Evolutionary conservation across 352 stramenopile species (phyloP).

Genomic region (Blastocystis hominis): DNA sequence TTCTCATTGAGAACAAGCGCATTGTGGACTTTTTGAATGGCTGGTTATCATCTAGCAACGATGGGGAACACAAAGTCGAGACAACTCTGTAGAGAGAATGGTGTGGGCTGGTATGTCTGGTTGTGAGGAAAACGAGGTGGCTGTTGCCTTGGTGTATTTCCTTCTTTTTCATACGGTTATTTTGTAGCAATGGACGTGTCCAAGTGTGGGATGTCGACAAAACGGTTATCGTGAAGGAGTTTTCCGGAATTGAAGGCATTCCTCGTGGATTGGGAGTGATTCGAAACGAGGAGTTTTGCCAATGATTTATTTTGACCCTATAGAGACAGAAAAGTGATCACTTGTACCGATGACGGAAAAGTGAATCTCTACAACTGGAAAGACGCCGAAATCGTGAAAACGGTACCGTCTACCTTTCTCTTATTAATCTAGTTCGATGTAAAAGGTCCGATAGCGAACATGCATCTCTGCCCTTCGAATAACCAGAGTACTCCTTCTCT

Average conservation of each 20-base stretch:
- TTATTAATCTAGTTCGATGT: neutral
- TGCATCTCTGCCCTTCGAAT: conserved; percentile 42
- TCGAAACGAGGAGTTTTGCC: neutral
- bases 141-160: neutral
- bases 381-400: neutral
- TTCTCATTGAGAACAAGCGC: conserved; percentile 63
- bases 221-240: conserved; percentile 31
- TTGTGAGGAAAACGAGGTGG: conserved; percentile 28
- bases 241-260: neutral
- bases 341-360: neutral
- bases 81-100: conserved; percentile 28
- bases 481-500: neutral
- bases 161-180: neutral
- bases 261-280: neutral
- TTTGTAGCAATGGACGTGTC: conserved; percentile 38
- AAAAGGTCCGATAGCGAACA: neutral
- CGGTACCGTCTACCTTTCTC: neutral
- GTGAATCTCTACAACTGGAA: conserved; percentile 40
- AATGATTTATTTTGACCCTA: neutral
- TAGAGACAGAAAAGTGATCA: neutral
- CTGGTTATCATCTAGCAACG: neutral
- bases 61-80: conserved; percentile 13
- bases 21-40: neutral
- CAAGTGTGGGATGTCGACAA: conserved; percentile 48
- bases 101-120: neutral